Evolutionary conservation across 2,329 filamentous ascomycete genomes (phyloP), one percentile per base, ranked within the genome.

Genomic region (Didymella glomerata): DNA sequence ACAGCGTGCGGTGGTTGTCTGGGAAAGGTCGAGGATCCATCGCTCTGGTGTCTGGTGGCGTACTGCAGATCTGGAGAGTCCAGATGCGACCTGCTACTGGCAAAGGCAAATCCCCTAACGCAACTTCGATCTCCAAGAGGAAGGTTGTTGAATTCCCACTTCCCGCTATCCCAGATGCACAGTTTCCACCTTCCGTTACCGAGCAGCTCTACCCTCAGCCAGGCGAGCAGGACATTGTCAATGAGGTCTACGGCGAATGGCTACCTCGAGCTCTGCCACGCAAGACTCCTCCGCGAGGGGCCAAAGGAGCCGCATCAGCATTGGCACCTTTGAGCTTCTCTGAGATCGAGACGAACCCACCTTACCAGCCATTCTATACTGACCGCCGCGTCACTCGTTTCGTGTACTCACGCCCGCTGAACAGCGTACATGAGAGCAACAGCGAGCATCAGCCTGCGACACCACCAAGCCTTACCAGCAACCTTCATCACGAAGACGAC

Each of bases 301-400:
- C 22, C 20, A 67, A 67, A 59, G 53, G 50, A 18, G 27, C 50
- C 7, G 58, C 41, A 2, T 51, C 64, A 2, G 60, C 70, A 1
- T 77, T 91, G 79, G 74, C 90, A 16, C 75, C 75, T 16, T 61
- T 77, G 22, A 76, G 74, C 80, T 74, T 93, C 86, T 92, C 92
- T 6, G 93, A 97, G 80, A 96, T 97, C 65, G 95, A 99, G 73
- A 97, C 94, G 1, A 97, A 94, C 71, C 91, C 93, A 4, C 92
- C 94, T 2, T 98, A 97, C 69, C 93, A 97, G 70, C 94, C 95
- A 1, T 97, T 98, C 80, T 94, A 98, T 75, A 95, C 93, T 0
- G 93, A 98, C 71, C 86, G 88, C 54, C 87, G 94, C 3, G 91
- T 98, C 44, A 86, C 84, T n/a, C 82, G 97, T 27, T 90, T 88